Evolutionary conservation across 768 basidiomycete species (phyloP), one percentile per base, ranked within the genome.

Genomic region (Epithele typhae): DNA sequence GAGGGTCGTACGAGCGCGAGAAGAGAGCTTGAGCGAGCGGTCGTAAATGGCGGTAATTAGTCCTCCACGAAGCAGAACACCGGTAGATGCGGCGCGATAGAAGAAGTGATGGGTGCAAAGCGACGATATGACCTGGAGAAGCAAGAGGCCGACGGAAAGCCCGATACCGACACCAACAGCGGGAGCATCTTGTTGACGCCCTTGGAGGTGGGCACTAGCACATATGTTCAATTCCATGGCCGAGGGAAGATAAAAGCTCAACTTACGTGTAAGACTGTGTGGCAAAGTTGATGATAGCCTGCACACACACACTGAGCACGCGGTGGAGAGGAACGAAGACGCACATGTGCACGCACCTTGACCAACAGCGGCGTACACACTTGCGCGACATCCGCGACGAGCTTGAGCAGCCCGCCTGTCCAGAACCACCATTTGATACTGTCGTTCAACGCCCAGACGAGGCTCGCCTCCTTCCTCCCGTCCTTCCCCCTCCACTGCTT

Each of bases 11-110:
- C 94, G 79, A 5, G 91, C 81, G 34, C 89, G 83, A 15, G 87
- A 78, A 2, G 87, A 86, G 25, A 97, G 74, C 22, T 71, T 76
- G 19, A 96, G 72, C 1, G 86, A 83, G 35, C 85, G 82, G 22
- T 79, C 74, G 65, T 92, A 96, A 30, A 96, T 84, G 1, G 88
- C 83, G 1, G 88, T 84, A 55, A 96, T 95, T 37, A 96, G 75
- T 2, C 91, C 92, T 8, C 84, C 84, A 25, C 93, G 81, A 12
- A 88, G 59, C 14, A 92, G 75, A 3, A 94, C 90, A 21, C 94
- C 93, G 10, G 81, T 77, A 1, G 81, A 79, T 23, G 79, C 74
- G 30, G 73, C 71, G 8, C 87, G 78, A 60, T 91, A 89, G 73
- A 92, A 92, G 66, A 87, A 93, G 56, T 92, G 89, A 49, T 94